Percentiles rank a stretch among this genome's conserved stretches.
phyloP scores from a whole-genome alignment of 768 basidiomycete genomes.

The Russula griseocarnosa region DNA sequence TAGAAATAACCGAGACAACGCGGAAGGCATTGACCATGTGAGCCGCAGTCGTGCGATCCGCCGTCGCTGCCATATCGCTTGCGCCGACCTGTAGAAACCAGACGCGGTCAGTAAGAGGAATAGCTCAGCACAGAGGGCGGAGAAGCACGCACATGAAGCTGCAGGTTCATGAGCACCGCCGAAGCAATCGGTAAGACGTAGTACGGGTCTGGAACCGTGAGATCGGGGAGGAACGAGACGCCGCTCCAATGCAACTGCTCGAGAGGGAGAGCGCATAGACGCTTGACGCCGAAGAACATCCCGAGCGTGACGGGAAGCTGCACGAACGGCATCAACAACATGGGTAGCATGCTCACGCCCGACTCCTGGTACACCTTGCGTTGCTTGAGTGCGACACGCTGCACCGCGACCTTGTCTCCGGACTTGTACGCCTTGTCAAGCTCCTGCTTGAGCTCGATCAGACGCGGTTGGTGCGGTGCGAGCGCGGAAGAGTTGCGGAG shows the following conservation, averaged over 20 bases:
- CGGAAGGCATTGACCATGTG: constrained; percentile 29
- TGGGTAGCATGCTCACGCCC: constrained; percentile 55
- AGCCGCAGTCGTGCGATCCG: constrained; percentile 20
- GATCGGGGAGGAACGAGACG: constrained; percentile 64
- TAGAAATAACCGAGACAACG: constrained; percentile 43
- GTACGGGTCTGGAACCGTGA: constrained; percentile 74
- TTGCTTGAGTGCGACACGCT: constrained; percentile 45
- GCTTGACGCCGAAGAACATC: constrained; percentile 77
- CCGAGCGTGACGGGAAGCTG: constrained; percentile 77
- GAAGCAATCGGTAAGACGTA: constrained; percentile 62
- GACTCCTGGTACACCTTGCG: constrained; percentile 56
- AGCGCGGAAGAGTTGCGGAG: constrained; percentile 58
- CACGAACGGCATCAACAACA: constrained; percentile 54
- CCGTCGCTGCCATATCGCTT: constrained; percentile 41
- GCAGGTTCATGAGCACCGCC: constrained; percentile 59
- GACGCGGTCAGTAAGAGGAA: background rate
- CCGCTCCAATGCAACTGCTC: constrained; percentile 76
- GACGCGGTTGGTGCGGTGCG: constrained; percentile 53
- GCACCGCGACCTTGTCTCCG: constrained; percentile 41
- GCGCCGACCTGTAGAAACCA: constrained; percentile 46
- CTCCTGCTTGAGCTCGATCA: constrained; percentile 52
- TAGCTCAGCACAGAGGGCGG: background rate
- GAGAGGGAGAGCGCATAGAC: constrained; percentile 66
- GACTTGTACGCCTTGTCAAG: constrained; percentile 37
- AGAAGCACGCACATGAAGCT: constrained; percentile 55